These are phyloP conservation scores for Sonneratia alba DNA, from an alignment of 345 rosid species.

Conservation along the genomic window DNA sequence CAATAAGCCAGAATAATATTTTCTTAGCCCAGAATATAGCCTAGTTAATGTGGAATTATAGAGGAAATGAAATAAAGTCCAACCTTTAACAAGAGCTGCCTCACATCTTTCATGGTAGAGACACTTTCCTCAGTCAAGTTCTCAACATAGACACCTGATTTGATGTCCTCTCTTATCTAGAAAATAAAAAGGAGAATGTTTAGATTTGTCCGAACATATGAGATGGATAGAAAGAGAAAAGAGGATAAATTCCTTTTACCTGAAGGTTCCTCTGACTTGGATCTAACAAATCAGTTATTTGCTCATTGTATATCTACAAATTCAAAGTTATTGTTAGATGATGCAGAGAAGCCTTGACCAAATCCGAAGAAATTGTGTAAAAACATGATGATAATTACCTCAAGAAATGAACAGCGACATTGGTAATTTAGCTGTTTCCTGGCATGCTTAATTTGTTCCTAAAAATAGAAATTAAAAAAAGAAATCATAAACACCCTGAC, in stretches of 20 bases:
- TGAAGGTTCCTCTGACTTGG: constrained; percentile 79
- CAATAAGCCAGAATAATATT: not conserved
- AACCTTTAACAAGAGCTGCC: constrained; percentile 74
- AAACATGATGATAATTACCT: constrained; percentile 33
- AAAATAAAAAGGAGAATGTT: constrained; percentile 9
- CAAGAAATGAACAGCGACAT: constrained; percentile 94
- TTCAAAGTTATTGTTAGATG: constrained; percentile 2
- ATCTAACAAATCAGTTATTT: constrained; percentile 91
- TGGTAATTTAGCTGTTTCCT: constrained; percentile 86
- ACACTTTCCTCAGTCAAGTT: constrained; percentile 78
- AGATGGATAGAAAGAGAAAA: not conserved
- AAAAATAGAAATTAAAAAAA: constrained; percentile 15
- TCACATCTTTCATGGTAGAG: constrained; percentile 67
- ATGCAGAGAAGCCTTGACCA: not conserved
- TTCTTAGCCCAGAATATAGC: not conserved
- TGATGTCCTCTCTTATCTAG: constrained; percentile 96
- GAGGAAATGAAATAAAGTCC: constrained; percentile 12
- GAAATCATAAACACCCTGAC: constrained; percentile 2
- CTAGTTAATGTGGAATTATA: not conserved
- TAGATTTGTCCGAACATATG: not conserved
- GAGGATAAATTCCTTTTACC: constrained; percentile 27
- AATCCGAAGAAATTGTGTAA: not conserved
- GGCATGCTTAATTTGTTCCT: constrained; percentile 85
- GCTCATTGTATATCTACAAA: constrained; percentile 93
- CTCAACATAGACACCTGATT: constrained; percentile 90